Evolutionary conservation across 1,284 basidiomycete species (phyloP), one percentile per base, ranked within the genome.

Genomic region (Ceratobasidium sp.): DNA sequence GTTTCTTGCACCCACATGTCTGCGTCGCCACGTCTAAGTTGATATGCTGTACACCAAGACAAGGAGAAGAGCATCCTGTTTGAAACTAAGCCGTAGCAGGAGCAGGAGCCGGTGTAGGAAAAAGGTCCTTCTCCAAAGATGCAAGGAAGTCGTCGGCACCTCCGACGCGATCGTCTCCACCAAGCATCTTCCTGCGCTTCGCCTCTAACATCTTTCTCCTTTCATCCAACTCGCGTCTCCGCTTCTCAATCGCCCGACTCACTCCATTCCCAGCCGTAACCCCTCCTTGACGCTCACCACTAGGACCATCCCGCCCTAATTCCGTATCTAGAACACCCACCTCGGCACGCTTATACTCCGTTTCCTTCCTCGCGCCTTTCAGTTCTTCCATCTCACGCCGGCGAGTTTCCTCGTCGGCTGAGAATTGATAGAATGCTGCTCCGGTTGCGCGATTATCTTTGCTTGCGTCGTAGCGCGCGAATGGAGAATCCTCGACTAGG

Each of bases 361-460:
- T 98, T 79, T 96, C 93, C 26, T 86, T 84, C 47, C 93, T 83
- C 13, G 86, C 85, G 8, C 83, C 80, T 55, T 85, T 87, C 16
- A 98, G 81, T 62, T 90, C 89, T 62, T 92, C 91, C 92, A 96
- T 92, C 81, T 98, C 91, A 69, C 83, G 82, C 75, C 82, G 81
- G 41, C 96, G 86, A 35, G 86, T 87, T 73, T 91, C 89, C 77
- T 95, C 92, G 78, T 97, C 93, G 0, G 81, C 85, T 1, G 93
- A 92, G 80, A 98, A 96, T 78, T 92, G 89, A 80, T 96, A 97
- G 82, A 92, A 94, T 0, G 88, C 96, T 0, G 96, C 95, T 41
- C 93, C 96, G 78, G 91, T 91, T n/a, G 91, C 87, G 8, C 96
- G 91, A 11, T 91, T 88, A 80, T 99, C 96, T 64, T 83, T 84